Evolutionary conservation across 805 yeast genomes (phyloP).

Genomic region (Schwanniomyces vanrijiae): DNA sequence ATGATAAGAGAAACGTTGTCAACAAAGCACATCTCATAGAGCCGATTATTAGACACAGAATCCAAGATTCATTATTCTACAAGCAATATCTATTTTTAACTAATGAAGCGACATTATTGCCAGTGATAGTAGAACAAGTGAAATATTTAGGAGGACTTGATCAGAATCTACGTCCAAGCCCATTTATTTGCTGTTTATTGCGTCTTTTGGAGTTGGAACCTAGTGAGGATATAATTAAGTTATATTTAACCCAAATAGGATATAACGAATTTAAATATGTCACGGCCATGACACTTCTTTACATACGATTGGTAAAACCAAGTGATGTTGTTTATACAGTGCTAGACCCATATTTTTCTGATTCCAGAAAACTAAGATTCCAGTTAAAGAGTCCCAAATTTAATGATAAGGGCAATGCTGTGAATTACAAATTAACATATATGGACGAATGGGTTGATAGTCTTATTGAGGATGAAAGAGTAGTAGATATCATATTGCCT

Average conservation of each 20-base stretch:
- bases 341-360: slow-evolving; percentile 58
- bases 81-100: slow-evolving; percentile 40
- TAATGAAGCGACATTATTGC: slow-evolving; percentile 40
- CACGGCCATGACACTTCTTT: slow-evolving; percentile 67
- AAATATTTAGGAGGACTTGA: slow-evolving; percentile 60
- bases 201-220: slow-evolving; percentile 81
- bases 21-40: slow-evolving; percentile 39
- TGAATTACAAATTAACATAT: slow-evolving; percentile 39
- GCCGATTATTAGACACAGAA: slow-evolving; percentile 41
- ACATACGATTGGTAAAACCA: slow-evolving; percentile 48
- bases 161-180: slow-evolving; percentile 58
- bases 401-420: slow-evolving; percentile 21
- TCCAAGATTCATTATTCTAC: slow-evolving; percentile 44
- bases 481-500: slow-evolving; percentile 76
- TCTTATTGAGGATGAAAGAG: slow-evolving; percentile 54
- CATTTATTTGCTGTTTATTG: slow-evolving; percentile 73
- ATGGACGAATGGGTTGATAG: slow-evolving; percentile 78
- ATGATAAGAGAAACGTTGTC: slow-evolving; percentile 26
- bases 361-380: slow-evolving; percentile 65
- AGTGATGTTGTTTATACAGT: slow-evolving; percentile 41
- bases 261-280: slow-evolving; percentile 65
- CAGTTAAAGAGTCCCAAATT: slow-evolving; percentile 29
- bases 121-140: slow-evolving; percentile 32
- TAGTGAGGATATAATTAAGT: slow-evolving; percentile 49
- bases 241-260: slow-evolving; percentile 58